A percentile compares a stretch with the other conserved stretches of the same genome.
phyloP scores from a whole-genome alignment of 768 basidiomycete genomes.

The Cyclocybe aegerita region DNA sequence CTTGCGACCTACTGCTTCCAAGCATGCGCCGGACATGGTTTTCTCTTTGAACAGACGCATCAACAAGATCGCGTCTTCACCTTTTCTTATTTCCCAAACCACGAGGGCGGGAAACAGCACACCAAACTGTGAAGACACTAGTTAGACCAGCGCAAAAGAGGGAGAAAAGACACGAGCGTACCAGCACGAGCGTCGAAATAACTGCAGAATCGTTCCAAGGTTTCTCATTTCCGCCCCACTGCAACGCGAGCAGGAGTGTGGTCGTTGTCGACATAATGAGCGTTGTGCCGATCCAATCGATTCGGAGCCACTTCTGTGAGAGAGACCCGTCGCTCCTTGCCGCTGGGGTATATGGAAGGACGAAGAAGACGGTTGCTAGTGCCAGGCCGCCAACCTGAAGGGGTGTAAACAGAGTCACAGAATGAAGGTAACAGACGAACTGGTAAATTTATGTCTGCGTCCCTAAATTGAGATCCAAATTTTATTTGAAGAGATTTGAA shows the following conservation, averaged over 20 bases:
- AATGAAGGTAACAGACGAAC: too few relatives aligned
- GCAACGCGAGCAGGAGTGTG: conserved; percentile 40
- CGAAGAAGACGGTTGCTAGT: too few relatives aligned
- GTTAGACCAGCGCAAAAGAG: not conserved
- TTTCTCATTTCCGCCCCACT: conserved; percentile 47
- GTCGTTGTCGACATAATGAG: conserved; percentile 35
- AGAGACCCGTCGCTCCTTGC: conserved; percentile 7
- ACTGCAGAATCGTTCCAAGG: conserved; percentile 41
- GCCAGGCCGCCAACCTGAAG: too few relatives aligned
- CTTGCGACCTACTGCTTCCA: conserved; percentile 2
- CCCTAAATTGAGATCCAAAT: too few relatives aligned
- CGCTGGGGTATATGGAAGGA: not conserved
- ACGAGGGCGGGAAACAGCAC: not conserved
- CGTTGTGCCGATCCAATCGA: conserved; percentile 34
- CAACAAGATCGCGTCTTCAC: conserved; percentile 3
- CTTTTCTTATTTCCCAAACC: conserved; percentile 1
- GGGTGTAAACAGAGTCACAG: too few relatives aligned
- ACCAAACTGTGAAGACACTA: not conserved
- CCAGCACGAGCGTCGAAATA: conserved; percentile 17
- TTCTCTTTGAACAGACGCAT: conserved; percentile 1
- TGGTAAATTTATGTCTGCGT: too few relatives aligned
- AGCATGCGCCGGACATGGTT: conserved; percentile 2
- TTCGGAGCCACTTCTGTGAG: conserved; percentile 22
- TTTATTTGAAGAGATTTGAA: too few relatives aligned
- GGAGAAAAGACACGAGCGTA: not conserved